Percentiles rank a stretch among this genome's conserved stretches.
phyloP scores from a whole-genome alignment of 805 yeast genomes.

The Isabelozyma pseudorhagii region DNA sequence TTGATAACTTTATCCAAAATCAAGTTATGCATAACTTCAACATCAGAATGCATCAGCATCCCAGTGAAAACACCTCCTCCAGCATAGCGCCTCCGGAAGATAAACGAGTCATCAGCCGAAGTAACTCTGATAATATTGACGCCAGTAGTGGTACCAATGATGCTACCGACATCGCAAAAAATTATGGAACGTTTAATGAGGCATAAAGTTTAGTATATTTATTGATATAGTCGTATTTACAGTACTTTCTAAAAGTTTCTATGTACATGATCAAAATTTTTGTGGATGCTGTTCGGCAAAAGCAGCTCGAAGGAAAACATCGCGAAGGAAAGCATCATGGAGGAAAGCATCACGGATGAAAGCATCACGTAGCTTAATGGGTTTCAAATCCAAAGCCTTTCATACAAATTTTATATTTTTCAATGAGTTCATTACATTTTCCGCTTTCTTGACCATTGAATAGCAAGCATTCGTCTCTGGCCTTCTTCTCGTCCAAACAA shows the following conservation, averaged over 20 bases:
- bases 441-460: slow-evolving; percentile 80
- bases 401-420: slow-evolving; percentile 83
- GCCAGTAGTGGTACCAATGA: neutral
- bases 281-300: too few species aligned
- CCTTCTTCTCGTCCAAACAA: slow-evolving; percentile 77
- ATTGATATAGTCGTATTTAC: neutral
- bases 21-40: slow-evolving; percentile 38
- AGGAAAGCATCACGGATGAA: too few species aligned
- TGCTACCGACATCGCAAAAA: neutral
- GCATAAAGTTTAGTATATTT: neutral
- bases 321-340: too few species aligned
- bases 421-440: slow-evolving; percentile 71
- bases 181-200: slow-evolving; percentile 3
- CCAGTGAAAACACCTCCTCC: slow-evolving; percentile 5
- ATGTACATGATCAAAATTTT: neutral
- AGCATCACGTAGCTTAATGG: slow-evolving; percentile 6
- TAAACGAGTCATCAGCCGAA: neutral
- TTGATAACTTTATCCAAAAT: slow-evolving; percentile 71
- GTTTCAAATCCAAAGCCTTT: slow-evolving; percentile 80
- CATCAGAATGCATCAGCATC: slow-evolving; percentile 9
- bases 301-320: neutral
- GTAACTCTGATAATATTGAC: neutral
- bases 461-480: slow-evolving; percentile 84
- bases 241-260: neutral
- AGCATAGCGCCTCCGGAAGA: slow-evolving; percentile 2